These are phyloP conservation scores for Cymbopogon flexuosus DNA, from an alignment of 202 grass and related monocot species.

Conservation along the genomic window DNA sequence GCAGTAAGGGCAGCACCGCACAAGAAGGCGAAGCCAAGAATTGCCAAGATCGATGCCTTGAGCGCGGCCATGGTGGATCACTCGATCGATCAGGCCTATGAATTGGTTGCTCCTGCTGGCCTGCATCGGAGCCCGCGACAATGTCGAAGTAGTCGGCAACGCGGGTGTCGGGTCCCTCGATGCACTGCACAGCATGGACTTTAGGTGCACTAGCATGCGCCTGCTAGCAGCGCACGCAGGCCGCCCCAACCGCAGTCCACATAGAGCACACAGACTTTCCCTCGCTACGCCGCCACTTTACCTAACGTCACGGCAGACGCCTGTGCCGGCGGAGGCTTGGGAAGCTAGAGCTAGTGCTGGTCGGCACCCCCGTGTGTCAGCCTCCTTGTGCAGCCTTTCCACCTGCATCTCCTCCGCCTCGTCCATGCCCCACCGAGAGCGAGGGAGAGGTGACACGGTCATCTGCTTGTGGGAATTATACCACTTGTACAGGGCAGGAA, in stretches of 20 bases:
- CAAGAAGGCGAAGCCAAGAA: no score
- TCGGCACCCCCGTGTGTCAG: conserved; percentile 67
- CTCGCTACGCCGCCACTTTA: conserved; percentile 55
- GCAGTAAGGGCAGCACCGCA: no score
- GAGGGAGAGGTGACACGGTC: not conserved
- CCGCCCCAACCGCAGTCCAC: conserved; percentile 79
- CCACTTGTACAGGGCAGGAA: not conserved
- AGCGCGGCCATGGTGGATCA: no score
- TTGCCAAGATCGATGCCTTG: no score
- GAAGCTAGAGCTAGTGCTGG: conserved; percentile 40
- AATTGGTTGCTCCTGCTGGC: no score
- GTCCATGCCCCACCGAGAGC: conserved; percentile 32
- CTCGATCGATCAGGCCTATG: no score
- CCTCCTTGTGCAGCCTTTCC: conserved; percentile 57
- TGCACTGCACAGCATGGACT: no score
- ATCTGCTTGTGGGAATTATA: no score
- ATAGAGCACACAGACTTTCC: conserved; percentile 82
- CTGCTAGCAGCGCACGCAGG: conserved; percentile 50
- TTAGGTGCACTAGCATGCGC: conserved; percentile 76
- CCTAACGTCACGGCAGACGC: not conserved
- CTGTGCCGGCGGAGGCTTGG: conserved; percentile 12
- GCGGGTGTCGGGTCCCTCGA: no score
- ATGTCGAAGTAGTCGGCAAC: no score
- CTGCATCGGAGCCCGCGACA: no score
- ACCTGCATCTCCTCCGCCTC: conserved; percentile 84